Evolutionary conservation across 345 rosid species (phyloP).

Genomic region (Hypericum androsaemum): DNA sequence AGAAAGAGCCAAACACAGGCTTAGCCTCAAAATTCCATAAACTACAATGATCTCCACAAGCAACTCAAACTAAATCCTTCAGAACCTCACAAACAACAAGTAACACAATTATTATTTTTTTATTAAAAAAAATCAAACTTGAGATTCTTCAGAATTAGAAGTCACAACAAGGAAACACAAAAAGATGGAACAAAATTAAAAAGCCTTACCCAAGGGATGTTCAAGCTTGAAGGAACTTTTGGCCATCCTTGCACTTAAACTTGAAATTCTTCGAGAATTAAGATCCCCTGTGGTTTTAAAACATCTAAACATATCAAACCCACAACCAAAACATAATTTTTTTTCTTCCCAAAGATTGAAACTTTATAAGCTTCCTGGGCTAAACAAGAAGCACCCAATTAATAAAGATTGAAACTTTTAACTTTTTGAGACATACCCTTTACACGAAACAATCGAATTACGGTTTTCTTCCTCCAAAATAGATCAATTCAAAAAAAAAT

Average conservation of each 20-base stretch:
- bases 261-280: slow-evolving; percentile 8
- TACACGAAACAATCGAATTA: slow-evolving; percentile 17
- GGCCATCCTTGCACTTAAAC: slow-evolving; percentile 33
- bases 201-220: slow-evolving; percentile 53
- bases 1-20: too few species aligned
- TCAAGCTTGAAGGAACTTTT: slow-evolving; percentile 57
- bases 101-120: too few species aligned
- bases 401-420: slow-evolving; percentile 4
- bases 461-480: slow-evolving; percentile 3
- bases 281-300: slow-evolving; percentile 34
- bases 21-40: too few species aligned
- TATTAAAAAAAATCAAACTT: neutral
- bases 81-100: too few species aligned
- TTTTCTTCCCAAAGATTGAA: neutral
- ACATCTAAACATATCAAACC: slow-evolving; percentile 34
- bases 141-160: neutral
- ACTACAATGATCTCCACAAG: too few species aligned
- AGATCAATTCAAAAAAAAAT: neutral
- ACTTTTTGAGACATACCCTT: slow-evolving; percentile 19
- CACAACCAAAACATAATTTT: neutral
- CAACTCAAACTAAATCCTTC: too few species aligned
- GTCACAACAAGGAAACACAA: neutral
- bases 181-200: neutral
- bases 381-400: neutral
- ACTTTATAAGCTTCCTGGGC: neutral